These are phyloP conservation scores for Dendrobium chrysotoxum DNA, from an alignment of 106 monocot genomes.

Conservation along the genomic window DNA sequence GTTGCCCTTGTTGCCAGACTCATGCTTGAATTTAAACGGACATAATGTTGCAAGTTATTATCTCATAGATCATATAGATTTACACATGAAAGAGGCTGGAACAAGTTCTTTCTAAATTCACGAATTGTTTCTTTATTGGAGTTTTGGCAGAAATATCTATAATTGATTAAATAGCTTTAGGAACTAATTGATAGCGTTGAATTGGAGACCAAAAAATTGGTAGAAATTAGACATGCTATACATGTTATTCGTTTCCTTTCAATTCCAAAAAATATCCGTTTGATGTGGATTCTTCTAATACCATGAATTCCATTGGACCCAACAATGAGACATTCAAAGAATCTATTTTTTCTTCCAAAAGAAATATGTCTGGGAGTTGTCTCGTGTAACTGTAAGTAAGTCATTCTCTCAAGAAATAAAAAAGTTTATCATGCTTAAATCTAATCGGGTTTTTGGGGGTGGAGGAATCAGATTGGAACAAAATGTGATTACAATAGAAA, in stretches of 20 bases:
- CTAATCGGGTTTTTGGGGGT: not conserved
- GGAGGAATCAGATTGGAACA: not conserved
- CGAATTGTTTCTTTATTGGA: not conserved
- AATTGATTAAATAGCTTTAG: too few species aligned
- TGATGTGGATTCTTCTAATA: not conserved
- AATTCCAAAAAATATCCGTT: not conserved
- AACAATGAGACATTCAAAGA: not conserved
- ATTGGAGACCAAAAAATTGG: not conserved
- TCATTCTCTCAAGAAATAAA: not conserved
- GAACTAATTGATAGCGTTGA: not conserved
- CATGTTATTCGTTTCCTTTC: not conserved
- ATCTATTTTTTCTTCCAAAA: not conserved
- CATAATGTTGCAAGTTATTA: not conserved
- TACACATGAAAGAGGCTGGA: not conserved
- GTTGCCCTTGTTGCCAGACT: not conserved
- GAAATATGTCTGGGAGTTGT: not conserved
- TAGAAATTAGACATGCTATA: not conserved
- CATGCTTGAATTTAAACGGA: not conserved
- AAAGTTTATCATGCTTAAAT: not conserved
- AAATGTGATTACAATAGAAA: not conserved
- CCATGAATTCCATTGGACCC: not conserved
- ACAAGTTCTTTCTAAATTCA: not conserved
- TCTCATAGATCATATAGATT: too few species aligned
- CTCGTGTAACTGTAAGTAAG: not conserved
- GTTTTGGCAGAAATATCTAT: not conserved